phyloP scores from a whole-genome alignment of 495 filamentous ascomycete species.

The Aspergillus heteromorphus region DNA sequence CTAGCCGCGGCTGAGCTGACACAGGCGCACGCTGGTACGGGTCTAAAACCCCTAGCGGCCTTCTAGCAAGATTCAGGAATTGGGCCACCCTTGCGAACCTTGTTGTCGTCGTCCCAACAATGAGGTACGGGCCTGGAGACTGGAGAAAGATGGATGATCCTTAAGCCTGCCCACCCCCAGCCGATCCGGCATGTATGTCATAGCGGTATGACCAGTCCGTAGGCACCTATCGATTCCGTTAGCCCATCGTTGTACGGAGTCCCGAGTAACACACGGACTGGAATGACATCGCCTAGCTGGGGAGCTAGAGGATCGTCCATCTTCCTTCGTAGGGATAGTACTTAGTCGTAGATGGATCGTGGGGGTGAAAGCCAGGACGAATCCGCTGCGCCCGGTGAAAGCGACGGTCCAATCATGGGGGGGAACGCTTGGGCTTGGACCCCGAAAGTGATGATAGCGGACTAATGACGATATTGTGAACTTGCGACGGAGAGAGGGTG shows the following conservation, averaged over 20 bases:
- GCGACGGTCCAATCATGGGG: background rate
- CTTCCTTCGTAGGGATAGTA: background rate
- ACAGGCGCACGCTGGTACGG: background rate
- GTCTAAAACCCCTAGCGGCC: background rate
- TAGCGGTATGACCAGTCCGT: background rate
- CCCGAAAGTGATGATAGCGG: background rate
- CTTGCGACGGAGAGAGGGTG: background rate
- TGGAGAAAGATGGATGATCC: background rate
- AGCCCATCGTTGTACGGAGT: too few species aligned
- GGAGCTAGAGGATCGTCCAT: background rate
- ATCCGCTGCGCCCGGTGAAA: background rate
- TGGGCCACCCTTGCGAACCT: background rate
- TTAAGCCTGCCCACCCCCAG: background rate
- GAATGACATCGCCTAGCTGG: background rate
- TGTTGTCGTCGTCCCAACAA: background rate
- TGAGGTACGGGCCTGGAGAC: background rate
- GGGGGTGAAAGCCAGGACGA: background rate
- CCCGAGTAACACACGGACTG: background rate
- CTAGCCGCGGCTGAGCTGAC: background rate
- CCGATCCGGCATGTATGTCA: conserved; percentile 3
- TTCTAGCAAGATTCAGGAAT: background rate
- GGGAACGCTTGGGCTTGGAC: background rate
- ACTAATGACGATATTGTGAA: too few species aligned
- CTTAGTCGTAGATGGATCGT: too few species aligned
- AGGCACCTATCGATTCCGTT: too few species aligned